Percentiles rank a stretch among this genome's conserved stretches.
phyloP scores from a whole-genome alignment of 2,329 filamentous ascomycete genomes.

The Dothideomycetes sp. region DNA sequence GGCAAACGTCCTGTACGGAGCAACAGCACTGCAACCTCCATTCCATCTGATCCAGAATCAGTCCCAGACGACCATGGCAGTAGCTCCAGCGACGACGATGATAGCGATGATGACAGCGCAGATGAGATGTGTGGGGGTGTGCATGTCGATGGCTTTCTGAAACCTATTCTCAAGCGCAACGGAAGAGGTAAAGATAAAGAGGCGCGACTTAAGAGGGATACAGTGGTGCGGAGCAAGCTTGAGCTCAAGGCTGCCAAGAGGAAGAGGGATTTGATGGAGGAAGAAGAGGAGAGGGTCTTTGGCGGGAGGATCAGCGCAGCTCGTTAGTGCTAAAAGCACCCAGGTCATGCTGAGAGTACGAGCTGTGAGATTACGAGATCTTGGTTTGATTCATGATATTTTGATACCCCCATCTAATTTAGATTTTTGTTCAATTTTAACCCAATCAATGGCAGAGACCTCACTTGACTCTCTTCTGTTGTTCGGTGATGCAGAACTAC shows the following conservation, averaged over 20 bases:
- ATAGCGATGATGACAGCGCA: constrained; percentile 6
- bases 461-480: too few species aligned
- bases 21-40: too few species aligned
- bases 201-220: constrained; percentile 2
- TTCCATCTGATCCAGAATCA: not conserved
- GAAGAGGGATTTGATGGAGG: not conserved
- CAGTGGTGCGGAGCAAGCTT: not conserved
- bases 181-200: constrained; percentile 2
- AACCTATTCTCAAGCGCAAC: constrained; percentile 22
- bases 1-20: not conserved
- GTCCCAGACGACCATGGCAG: not conserved
- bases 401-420: too few species aligned
- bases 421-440: too few species aligned
- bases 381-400: too few species aligned
- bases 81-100: not conserved
- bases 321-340: too few species aligned
- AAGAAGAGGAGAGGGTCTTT: not conserved
- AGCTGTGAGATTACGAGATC: too few species aligned
- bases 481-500: too few species aligned
- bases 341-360: too few species aligned
- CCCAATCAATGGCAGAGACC: too few species aligned
- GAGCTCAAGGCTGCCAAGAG: constrained; percentile 1
- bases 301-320: too few species aligned
- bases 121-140: constrained; percentile 49
- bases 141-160: constrained; percentile 58